Conservation (phyloP, 805 yeast genomes). For the Middelhovenomyces tepae region DNA sequence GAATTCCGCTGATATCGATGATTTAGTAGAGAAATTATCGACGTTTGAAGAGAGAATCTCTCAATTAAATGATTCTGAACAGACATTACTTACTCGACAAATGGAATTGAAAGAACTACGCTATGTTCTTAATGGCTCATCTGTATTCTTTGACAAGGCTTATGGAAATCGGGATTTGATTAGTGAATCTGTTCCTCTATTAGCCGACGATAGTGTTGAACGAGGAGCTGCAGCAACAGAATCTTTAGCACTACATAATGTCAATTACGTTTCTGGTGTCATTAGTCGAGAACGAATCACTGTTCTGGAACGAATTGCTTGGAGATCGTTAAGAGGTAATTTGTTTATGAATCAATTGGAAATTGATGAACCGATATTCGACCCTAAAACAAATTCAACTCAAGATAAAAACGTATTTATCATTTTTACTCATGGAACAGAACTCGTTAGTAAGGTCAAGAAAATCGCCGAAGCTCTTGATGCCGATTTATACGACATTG, state of each 20-base stretch:
- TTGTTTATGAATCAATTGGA: conserved; percentile 68
- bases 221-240: conserved; percentile 12
- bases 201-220: conserved; percentile 32
- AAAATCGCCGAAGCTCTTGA: conserved; percentile 87
- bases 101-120: conserved; percentile 63
- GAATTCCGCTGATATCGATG: conserved; percentile 59
- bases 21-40: conserved; percentile 50
- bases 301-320: conserved; percentile 69
- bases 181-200: conserved; percentile 30
- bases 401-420: conserved; percentile 76
- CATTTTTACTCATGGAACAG: conserved; percentile 83
- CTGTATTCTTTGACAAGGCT: conserved; percentile 35
- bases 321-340: conserved; percentile 93
- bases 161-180: conserved; percentile 24
- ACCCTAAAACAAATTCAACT: conserved; percentile 44
- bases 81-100: conserved; percentile 51
- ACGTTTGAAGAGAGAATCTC: conserved; percentile 60
- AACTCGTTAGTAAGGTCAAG: conserved; percentile 61
- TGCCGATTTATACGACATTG: conserved; percentile 63
- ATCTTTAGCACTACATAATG: conserved; percentile 24
- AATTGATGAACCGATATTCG: conserved; percentile 60
- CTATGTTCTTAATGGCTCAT: conserved; percentile 46
- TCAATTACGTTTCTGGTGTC: conserved; percentile 68
- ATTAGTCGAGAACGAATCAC: conserved; percentile 62
- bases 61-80: conserved; percentile 60